phyloP scores from a whole-genome alignment of 164 flowering plant species.

The Aristolochia fimbriata region DNA sequence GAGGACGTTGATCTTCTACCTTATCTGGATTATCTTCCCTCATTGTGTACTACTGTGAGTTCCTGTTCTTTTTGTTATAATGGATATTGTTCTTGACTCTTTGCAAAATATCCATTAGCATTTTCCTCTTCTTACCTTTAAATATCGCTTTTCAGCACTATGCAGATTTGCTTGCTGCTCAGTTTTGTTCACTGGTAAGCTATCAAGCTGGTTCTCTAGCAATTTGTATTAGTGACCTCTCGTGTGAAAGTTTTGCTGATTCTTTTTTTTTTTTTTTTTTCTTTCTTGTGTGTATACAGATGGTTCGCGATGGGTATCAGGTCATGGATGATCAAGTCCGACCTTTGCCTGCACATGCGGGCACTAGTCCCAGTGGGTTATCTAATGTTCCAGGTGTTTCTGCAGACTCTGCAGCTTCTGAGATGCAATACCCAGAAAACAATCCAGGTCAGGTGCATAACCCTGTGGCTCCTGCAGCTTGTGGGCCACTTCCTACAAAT shows the following conservation, averaged over 20 bases:
- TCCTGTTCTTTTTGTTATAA: constrained; percentile 1
- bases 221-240: too few relatives aligned
- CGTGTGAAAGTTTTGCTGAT: neutral
- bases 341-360: constrained; percentile 34
- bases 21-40: constrained; percentile 60
- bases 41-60: constrained; percentile 78
- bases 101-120: neutral
- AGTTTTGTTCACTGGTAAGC: constrained; percentile 61
- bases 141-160: constrained; percentile 42
- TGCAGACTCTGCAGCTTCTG: constrained; percentile 27
- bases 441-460: constrained; percentile 35
- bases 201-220: neutral
- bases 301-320: constrained; percentile 64
- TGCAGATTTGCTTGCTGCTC: constrained; percentile 77
- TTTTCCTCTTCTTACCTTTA: constrained; percentile 4
- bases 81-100: neutral
- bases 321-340: constrained; percentile 40
- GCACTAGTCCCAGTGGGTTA: constrained; percentile 26
- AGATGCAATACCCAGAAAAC: constrained; percentile 48
- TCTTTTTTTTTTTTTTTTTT: neutral
- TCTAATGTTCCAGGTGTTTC: constrained; percentile 25
- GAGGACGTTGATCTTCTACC: constrained; percentile 41
- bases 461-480: constrained; percentile 31
- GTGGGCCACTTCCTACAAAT: constrained; percentile 27
- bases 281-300: constrained; percentile 29